A percentile compares a stretch with the other conserved stretches of the same genome.
Conservation (phyloP, 805 yeast genomes). For the Candida adriatica region DNA sequence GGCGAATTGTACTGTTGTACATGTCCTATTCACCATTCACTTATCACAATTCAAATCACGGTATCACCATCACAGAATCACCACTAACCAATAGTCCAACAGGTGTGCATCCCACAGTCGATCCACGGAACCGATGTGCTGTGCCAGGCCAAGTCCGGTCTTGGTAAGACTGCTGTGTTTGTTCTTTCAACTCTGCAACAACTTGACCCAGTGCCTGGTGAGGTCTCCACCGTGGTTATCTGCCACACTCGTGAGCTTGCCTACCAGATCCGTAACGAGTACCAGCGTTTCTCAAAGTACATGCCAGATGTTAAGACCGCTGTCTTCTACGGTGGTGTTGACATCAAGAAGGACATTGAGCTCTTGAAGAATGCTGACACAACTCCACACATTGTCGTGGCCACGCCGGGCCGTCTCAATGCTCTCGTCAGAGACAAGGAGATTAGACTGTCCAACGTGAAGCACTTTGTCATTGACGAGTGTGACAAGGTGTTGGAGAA, state of each 20-base stretch:
- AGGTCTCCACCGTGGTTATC: constrained; percentile 86
- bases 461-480: constrained; percentile 94
- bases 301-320: constrained; percentile 97
- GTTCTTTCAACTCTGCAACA: constrained; percentile 95
- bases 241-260: constrained; percentile 99
- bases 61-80: constrained; percentile 1
- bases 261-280: constrained; percentile 95
- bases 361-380: constrained; percentile 86
- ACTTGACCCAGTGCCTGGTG: constrained; percentile 96
- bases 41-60: too few species aligned
- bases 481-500: constrained; percentile 96
- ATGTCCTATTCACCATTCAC: too few species aligned
- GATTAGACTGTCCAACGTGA: constrained; percentile 79
- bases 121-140: constrained; percentile 95
- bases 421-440: constrained; percentile 90
- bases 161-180: constrained; percentile 98
- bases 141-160: constrained; percentile 99
- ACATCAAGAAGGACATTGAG: constrained; percentile 79
- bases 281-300: constrained; percentile 94
- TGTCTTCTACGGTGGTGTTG: constrained; percentile 95
- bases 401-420: constrained; percentile 96
- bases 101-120: constrained; percentile 96
- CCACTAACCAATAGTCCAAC: constrained; percentile 60
- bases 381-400: constrained; percentile 94
- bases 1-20: too few species aligned